phyloP scores from a whole-genome alignment of 257 asterid species.

The Paulownia fortunei region DNA sequence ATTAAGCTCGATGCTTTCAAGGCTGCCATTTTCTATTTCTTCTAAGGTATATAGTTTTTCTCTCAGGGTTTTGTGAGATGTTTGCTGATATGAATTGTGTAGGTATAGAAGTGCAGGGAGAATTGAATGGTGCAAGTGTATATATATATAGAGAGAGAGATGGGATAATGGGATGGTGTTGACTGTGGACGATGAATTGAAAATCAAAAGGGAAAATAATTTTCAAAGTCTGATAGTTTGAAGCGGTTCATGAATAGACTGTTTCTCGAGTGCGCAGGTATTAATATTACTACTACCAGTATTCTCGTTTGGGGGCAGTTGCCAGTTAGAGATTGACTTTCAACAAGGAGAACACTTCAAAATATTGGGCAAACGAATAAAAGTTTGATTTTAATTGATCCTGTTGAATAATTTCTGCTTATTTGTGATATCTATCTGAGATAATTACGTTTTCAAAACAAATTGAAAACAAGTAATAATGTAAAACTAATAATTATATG shows the following conservation, averaged over 20 bases:
- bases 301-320: too few species aligned
- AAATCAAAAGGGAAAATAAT: not conserved
- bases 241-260: constrained; percentile 33
- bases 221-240: constrained; percentile 40
- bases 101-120: not conserved
- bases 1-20: constrained; percentile 10
- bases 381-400: too few species aligned
- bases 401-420: too few species aligned
- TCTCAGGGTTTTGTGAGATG: not conserved
- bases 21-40: constrained; percentile 27
- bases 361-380: too few species aligned
- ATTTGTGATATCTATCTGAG: too few species aligned
- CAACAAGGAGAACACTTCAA: constrained; percentile 1
- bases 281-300: too few species aligned
- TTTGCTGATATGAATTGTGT: too few species aligned
- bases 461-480: too few species aligned
- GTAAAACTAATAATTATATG: too few species aligned
- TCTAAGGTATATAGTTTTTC: too few species aligned
- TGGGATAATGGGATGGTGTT: not conserved
- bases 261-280: too few species aligned
- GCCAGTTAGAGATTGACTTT: constrained; percentile 23
- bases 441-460: too few species aligned
- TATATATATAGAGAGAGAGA: constrained; percentile 17
- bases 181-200: constrained; percentile 10
- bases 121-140: constrained; percentile 3